phyloP scores from a whole-genome alignment of 1,284 basidiomycete species.

The Omphalotus olearius region DNA sequence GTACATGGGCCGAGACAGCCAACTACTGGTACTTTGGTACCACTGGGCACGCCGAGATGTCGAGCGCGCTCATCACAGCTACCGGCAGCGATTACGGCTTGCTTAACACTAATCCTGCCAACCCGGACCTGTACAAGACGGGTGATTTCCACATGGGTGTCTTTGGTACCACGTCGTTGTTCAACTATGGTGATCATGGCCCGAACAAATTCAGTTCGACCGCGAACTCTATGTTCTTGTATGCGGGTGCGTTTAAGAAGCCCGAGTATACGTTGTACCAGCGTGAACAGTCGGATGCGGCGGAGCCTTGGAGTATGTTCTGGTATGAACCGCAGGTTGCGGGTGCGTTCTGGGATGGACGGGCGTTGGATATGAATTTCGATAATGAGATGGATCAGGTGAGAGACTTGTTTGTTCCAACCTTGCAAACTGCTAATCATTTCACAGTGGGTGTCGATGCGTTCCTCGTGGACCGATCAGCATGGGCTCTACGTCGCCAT shows the following conservation, averaged over 20 bases:
- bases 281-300: constrained; percentile 84
- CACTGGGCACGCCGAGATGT: constrained; percentile 12
- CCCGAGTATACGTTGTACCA: constrained; percentile 85
- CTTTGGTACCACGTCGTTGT: constrained; percentile 80
- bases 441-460: constrained; percentile 80
- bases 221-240: constrained; percentile 73
- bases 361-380: constrained; percentile 83
- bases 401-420: neutral
- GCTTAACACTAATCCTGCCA: constrained; percentile 56
- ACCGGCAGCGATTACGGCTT: constrained; percentile 83
- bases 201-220: constrained; percentile 92
- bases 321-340: constrained; percentile 86
- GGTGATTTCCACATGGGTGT: constrained; percentile 90
- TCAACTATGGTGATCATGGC: constrained; percentile 91
- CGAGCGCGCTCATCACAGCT: constrained; percentile 79
- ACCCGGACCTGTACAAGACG: constrained; percentile 58
- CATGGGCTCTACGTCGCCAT: constrained; percentile 82
- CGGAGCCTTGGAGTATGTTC: constrained; percentile 95
- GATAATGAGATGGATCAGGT: constrained; percentile 50
- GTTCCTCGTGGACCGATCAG: constrained; percentile 88
- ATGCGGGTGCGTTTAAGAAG: constrained; percentile 62
- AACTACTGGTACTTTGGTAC: constrained; percentile 87
- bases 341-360: constrained; percentile 90
- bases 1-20: constrained; percentile 96
- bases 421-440: neutral